Base-by-base conservation (phyloP, 2,329 filamentous ascomycete genomes). In the Paraphaeosphaeria minitans region DNA sequence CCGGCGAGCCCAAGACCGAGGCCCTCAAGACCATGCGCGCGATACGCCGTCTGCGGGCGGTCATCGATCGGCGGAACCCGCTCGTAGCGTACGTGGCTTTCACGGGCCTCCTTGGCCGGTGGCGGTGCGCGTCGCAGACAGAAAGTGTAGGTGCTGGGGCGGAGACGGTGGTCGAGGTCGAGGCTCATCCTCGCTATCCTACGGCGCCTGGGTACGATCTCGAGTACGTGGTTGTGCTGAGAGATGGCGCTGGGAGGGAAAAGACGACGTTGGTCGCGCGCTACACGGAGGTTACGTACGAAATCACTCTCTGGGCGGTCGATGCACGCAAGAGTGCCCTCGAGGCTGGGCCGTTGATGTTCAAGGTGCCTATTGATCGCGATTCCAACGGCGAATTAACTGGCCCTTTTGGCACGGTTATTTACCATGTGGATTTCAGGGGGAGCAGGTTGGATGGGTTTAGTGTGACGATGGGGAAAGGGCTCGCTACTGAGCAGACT, bases 61-160 rank as follows among this genome's bases (percentile, higher is more conserved):
- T 74, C 0, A 80, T 77, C 2, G 73, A 84, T 24, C 77, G 70
- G 2, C 77, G 71, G 1, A 75, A 76, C 0, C 75, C 76, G 3
- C 89, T 86, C 55, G 82, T 89, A 2, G 80, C 87, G 0, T 78
- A 81, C 5, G 89, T 87, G 6, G 83, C 90, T 0, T 92, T 91
- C 71, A 80, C 87, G 58, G 87, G 86, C 8, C 78, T 92, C 0
- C 82, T 89, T 10, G 90, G 90, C 7, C 81, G 80, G 4, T 92
- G 90, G 90, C 35, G 10, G 50, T 39, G 54, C 27, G 19, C 45
- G 31, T 31, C 33, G 22, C 27, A 7, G 13, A n/a, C 27, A 16
- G 24, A 39, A 16, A 29, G 27, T 45, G 46, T 6, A 27, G 24
- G 6, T 6, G 6, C 24, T 3, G 3, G 35, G 8, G 12, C 46